Base-by-base conservation (phyloP, 2,329 filamentous ascomycete genomes). In the Fusarium stilboides region DNA sequence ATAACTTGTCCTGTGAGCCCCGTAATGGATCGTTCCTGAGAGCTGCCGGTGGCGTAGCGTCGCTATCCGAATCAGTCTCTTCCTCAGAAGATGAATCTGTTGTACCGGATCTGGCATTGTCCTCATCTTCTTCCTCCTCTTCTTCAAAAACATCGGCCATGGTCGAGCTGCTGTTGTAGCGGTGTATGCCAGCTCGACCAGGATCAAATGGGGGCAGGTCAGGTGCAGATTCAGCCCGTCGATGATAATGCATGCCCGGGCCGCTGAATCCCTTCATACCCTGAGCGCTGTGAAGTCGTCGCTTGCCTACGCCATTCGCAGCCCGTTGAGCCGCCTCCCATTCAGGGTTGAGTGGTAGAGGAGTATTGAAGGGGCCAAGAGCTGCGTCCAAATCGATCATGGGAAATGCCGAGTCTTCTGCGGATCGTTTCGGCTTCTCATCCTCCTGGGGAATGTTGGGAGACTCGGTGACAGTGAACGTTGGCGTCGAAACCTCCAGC, bases 321-420 rank as follows among this genome's bases (percentile, higher is more conserved):
- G 85, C 85, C 61, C 84, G 84, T 69, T 92, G 89, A 9, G 89
- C 90, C 3, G 89, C 88, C 65, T 91, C 89, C 86, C 90, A 92
- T 62, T 90, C 89, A 4, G 87, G 82, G 61, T 89, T 90, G 13
- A 84, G 84, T 33, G 83, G 83, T 3, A 89, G 82, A 26, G 92
- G 92, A 0, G 94, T 97, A 74, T 97, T 96, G 79, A 97, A 97
- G 0, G 95, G 94, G 3, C 94, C 94, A 2, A 98, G 86, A 26
- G 95, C 96, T 19, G 94, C 95, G 80, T 99, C 96, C 42, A 99
- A 83, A 78, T 99, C 96, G 68, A 99, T 97, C 78, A 98, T 91
- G 9, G 92, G 91, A 75, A 90, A 93, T 53, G 91, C 86, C 5
- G 87, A 78, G 62, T 97, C 93, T 46, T 90, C 88, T 10, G 88